Evolutionary conservation across 768 basidiomycete genomes (phyloP).

Genomic region (Coprinopsis sp.): DNA sequence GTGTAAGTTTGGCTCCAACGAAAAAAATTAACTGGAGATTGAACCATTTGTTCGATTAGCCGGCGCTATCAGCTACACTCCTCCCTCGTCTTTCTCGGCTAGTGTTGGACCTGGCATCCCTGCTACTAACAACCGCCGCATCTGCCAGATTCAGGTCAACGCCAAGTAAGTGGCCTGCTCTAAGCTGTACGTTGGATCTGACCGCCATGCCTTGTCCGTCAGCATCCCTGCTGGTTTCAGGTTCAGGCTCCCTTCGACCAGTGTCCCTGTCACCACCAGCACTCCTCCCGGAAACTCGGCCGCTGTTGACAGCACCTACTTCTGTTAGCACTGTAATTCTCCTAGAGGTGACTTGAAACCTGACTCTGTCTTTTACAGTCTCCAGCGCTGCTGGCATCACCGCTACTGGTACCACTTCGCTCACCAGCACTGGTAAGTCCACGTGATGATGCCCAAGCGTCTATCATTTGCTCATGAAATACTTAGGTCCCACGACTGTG

Average conservation of each 20-base stretch:
- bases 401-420: background rate
- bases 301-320: background rate
- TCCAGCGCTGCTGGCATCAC: background rate
- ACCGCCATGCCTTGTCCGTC: no score
- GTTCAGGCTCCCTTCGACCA: background rate
- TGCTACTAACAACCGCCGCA: no score
- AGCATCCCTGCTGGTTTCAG: conserved; percentile 1
- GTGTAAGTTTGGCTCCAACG: background rate
- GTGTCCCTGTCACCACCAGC: conserved; percentile 1
- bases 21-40: background rate
- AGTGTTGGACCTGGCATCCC: no score
- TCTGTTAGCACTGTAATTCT: background rate
- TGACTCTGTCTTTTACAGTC: background rate
- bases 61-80: background rate
- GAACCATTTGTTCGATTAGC: background rate
- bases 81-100: background rate
- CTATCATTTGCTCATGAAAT: background rate
- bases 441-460: no score
- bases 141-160: background rate
- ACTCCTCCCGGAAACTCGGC: conserved; percentile 1
- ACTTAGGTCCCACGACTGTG: conserved; percentile 1
- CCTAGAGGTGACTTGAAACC: background rate
- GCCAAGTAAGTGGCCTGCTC: background rate
- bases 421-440: conserved; percentile 1
- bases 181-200: background rate